phyloP scores from a whole-genome alignment of 805 yeast species.

The Diddensiella caesifluorescens region DNA sequence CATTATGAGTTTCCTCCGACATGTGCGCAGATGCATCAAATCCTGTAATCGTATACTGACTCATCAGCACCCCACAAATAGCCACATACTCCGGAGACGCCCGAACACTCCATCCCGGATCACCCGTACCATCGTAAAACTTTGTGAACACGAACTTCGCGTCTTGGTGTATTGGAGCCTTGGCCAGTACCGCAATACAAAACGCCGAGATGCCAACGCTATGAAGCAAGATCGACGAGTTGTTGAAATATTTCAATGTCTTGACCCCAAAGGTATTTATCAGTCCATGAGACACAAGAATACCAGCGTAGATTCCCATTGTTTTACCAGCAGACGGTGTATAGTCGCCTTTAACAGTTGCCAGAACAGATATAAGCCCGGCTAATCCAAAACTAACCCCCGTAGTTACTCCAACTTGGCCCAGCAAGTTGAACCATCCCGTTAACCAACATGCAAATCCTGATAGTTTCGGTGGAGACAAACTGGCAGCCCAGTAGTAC shows the following conservation, averaged over 20 bases:
- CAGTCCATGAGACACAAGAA: constrained; percentile 47
- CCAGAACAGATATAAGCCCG: constrained; percentile 16
- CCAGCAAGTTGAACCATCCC: constrained; percentile 27
- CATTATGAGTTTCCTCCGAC: constrained; percentile 65
- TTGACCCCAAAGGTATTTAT: constrained; percentile 56
- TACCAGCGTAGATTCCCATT: constrained; percentile 50
- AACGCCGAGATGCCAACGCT: constrained; percentile 47
- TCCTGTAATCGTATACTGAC: constrained; percentile 65
- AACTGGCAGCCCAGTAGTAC: constrained; percentile 52
- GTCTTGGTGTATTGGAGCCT: constrained; percentile 33
- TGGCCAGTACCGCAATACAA: constrained; percentile 21
- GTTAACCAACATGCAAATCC: constrained; percentile 25
- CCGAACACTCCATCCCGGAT: constrained; percentile 32
- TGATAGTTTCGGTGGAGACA: constrained; percentile 23
- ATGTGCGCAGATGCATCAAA: constrained; percentile 70
- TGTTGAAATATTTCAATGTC: constrained; percentile 53
- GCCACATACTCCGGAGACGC: constrained; percentile 24
- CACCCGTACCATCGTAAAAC: constrained; percentile 34
- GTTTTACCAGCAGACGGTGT: constrained; percentile 19
- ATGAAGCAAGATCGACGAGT: constrained; percentile 53
- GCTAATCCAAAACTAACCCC: constrained; percentile 21
- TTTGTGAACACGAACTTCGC: constrained; percentile 19
- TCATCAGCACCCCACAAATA: constrained; percentile 19
- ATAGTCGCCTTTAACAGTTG: constrained; percentile 16
- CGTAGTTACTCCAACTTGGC: constrained; percentile 22